These are phyloP conservation scores for Amauroascus niger DNA, from an alignment of 2,329 filamentous ascomycete genomes.

Conservation along the genomic window DNA sequence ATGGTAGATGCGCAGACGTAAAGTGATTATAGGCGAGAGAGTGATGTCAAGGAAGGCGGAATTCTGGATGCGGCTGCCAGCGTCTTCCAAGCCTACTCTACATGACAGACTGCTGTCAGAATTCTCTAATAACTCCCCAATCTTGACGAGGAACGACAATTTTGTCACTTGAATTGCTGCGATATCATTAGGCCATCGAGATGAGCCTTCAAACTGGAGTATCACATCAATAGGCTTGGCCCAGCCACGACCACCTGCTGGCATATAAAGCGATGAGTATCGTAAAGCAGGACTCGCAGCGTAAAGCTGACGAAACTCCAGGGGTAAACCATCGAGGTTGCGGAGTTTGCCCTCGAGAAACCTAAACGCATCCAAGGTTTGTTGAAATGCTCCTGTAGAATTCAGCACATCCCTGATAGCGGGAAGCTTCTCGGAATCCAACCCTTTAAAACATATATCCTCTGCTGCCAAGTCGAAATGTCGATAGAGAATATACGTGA, in stretches of 20 bases:
- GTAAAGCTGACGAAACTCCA: conserved; percentile 74
- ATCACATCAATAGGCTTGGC: conserved; percentile 61
- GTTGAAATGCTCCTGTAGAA: conserved; percentile 49
- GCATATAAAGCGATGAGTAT: conserved; percentile 48
- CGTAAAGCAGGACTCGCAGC: conserved; percentile 63
- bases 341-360: conserved; percentile 68
- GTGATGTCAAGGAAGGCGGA: conserved; percentile 72
- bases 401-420: conserved; percentile 23
- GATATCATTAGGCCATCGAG: conserved; percentile 86
- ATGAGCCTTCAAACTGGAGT: conserved; percentile 86
- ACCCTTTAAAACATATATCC: conserved; percentile 44
- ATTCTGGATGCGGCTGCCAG: conserved; percentile 59
- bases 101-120: conserved; percentile 52
- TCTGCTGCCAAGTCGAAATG: conserved; percentile 54
- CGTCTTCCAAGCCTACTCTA: conserved; percentile 72
- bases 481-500: conserved; percentile 57
- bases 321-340: conserved; percentile 67
- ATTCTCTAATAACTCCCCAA: conserved; percentile 61
- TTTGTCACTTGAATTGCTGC: conserved; percentile 89
- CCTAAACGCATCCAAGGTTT: conserved; percentile 59
- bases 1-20: conserved; percentile 79
- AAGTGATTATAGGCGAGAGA: conserved; percentile 61
- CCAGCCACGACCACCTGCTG: conserved; percentile 19
- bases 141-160: conserved; percentile 69
- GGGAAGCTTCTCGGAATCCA: conserved; percentile 37